These are phyloP conservation scores for Ogataea corticis DNA, from an alignment of 805 yeast species.

Conservation along the genomic window DNA sequence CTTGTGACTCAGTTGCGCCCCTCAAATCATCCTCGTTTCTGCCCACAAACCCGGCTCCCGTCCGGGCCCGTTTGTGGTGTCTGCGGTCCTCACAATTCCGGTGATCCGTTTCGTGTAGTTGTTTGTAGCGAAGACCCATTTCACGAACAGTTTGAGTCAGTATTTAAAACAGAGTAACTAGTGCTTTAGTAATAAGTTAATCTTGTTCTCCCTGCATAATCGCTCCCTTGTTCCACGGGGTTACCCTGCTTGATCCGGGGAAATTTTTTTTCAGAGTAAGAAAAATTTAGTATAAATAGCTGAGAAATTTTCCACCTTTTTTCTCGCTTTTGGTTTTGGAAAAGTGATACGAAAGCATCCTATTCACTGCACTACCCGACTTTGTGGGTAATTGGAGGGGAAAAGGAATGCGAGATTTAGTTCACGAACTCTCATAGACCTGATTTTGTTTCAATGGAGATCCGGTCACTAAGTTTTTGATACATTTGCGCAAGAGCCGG, in stretches of 20 bases:
- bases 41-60: neutral
- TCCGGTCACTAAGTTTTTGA: constrained; percentile 44
- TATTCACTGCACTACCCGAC: constrained; percentile 45
- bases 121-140: neutral
- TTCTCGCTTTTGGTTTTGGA: constrained; percentile 19
- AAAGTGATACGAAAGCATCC: constrained; percentile 43
- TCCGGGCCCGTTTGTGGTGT: neutral
- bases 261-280: neutral
- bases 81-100: neutral
- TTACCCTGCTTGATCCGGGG: neutral
- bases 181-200: no score
- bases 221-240: neutral
- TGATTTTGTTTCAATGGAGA: constrained; percentile 25
- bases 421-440: constrained; percentile 41
- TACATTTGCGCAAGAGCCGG: constrained; percentile 2
- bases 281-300: constrained; percentile 1
- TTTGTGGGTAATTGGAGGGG: constrained; percentile 45
- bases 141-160: no score
- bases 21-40: no score
- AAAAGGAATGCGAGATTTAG: constrained; percentile 40
- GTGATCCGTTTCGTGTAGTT: neutral
- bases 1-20: no score
- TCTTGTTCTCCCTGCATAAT: neutral
- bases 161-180: no score
- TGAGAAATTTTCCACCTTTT: neutral